phyloP scores from a whole-genome alignment of 257 asterid genomes.

The Haberlea rhodopensis region DNA sequence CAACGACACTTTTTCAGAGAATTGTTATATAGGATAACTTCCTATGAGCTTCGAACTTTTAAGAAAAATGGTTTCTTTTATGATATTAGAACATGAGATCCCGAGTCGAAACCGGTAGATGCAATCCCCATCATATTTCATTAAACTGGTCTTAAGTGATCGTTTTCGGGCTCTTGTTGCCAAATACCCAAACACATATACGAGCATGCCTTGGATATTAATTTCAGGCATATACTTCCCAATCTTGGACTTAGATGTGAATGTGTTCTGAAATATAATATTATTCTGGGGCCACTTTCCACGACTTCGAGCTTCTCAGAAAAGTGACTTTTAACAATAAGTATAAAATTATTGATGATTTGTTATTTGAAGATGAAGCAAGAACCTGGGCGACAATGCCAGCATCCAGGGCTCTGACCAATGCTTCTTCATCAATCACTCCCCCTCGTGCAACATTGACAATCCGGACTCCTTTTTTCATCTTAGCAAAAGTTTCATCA shows the following conservation, averaged over 20 bases:
- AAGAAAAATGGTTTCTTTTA: background rate
- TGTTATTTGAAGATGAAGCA: conserved; percentile 12
- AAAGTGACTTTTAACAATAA: background rate
- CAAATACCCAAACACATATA: background rate
- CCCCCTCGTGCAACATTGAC: conserved; percentile 98
- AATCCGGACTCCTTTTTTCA: conserved; percentile 90
- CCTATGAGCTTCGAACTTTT: background rate
- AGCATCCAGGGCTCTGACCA: conserved; percentile 79
- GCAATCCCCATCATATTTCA: background rate
- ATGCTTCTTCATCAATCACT: conserved; percentile 94
- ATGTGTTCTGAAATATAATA: background rate
- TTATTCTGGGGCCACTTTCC: background rate
- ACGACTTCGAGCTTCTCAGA: background rate
- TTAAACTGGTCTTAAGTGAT: background rate
- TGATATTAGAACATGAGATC: background rate
- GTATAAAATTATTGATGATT: background rate
- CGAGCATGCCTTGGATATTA: background rate
- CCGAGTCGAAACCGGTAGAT: background rate
- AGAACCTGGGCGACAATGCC: conserved; percentile 92
- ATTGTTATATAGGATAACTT: background rate
- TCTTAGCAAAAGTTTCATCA: conserved; percentile 81
- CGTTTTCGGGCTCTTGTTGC: background rate
- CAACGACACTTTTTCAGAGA: conserved; percentile 14
- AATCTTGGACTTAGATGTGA: background rate
- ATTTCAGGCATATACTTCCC: background rate